Base-by-base conservation (phyloP, 2,329 filamentous ascomycete species). In the Trichoderma gracile region DNA sequence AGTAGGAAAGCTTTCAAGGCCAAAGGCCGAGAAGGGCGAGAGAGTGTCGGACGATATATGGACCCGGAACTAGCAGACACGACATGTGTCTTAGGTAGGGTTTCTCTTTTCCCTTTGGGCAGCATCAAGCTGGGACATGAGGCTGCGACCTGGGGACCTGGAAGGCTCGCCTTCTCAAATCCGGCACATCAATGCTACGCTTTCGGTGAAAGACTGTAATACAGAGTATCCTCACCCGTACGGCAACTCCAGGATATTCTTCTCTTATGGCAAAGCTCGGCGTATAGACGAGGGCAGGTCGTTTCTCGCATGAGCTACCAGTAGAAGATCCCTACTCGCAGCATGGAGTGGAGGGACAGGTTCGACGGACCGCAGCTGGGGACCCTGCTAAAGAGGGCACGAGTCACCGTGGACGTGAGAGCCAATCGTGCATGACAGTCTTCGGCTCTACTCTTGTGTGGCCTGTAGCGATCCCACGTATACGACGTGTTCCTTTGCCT, bases 1-100 rank as follows among this genome's bases (percentile, higher is more conserved):
- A 47, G 40, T 43, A 52, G 10, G 47, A 61, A 23, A n/a, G 57
- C 30, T 43, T 43, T 27, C 25, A 53, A 53, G 46, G 40, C 38
- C 57, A 40, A 45, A 45, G 43, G 38, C 47, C 40, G 46, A 43
- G 49, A 46, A 62, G 50, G 49, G 56, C 23, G 30, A 59, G 40
- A 33, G n/a, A 17, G 49, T 54, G 59, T 62, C 49, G 47, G 49
- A 62, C 49, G 49, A 61, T 43, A 23, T 42, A 54, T 62, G 59
- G 59, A 53, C 46, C 47, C 49, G 27, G 42, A 21, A 45, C 49
- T 54, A 62, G 49, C 6, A 25, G 59, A 54, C 27, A 49, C 49
- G 21, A 59, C 21, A 40, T 38, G 43, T 62, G 59, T 62, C 59
- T 62, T 54, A 33, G 49, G 54, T 62, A 53, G 59, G 49, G 40